phyloP scores from a whole-genome alignment of 768 basidiomycete species.

The Macrolepiota dolichaula region DNA sequence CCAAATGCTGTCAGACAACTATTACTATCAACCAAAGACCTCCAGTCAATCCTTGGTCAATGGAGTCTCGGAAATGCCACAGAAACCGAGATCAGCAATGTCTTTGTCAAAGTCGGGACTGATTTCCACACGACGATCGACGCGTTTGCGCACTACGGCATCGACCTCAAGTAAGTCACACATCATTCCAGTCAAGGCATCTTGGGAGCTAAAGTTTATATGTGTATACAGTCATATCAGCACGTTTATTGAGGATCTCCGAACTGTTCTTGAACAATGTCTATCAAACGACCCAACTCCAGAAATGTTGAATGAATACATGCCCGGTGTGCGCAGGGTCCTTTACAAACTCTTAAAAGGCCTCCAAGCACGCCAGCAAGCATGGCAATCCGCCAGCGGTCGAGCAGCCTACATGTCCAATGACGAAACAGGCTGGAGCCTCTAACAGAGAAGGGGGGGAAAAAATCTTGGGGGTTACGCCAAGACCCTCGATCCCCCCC shows the following conservation, averaged over 20 bases:
- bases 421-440: neutral
- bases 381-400: conserved; percentile 29
- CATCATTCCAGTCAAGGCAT: too few species aligned
- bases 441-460: too few species aligned
- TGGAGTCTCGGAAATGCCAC: conserved; percentile 63
- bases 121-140: conserved; percentile 80
- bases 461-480: neutral
- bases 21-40: conserved; percentile 77
- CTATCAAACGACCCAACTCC: conserved; percentile 77
- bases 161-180: conserved; percentile 68
- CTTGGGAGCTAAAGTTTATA: too few species aligned
- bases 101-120: conserved; percentile 86
- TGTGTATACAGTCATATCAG: conserved; percentile 65
- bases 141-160: conserved; percentile 71
- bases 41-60: conserved; percentile 67
- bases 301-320: conserved; percentile 67
- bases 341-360: conserved; percentile 82
- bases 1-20: conserved; percentile 62
- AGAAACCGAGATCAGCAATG: conserved; percentile 78
- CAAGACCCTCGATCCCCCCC: neutral
- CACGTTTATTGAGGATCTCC: conserved; percentile 57
- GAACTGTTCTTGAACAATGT: conserved; percentile 59
- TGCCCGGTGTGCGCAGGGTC: conserved; percentile 79
- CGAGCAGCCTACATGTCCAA: neutral
- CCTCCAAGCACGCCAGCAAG: conserved; percentile 71